Evolutionary conservation across 768 basidiomycete genomes (phyloP).

Genomic region (Russula earlei): DNA sequence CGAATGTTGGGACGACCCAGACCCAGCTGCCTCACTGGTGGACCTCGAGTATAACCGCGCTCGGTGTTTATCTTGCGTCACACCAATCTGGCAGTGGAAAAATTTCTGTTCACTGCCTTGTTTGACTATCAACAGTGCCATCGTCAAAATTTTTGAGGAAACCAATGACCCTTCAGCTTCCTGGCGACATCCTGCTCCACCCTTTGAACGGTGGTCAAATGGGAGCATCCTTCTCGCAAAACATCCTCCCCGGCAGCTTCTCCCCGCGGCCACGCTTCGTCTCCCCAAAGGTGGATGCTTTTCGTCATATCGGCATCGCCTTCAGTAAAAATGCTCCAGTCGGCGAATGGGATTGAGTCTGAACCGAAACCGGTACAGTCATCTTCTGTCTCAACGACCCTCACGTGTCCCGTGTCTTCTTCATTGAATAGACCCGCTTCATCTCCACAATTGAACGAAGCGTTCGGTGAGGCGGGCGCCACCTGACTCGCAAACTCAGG

Average conservation of each 20-base stretch:
- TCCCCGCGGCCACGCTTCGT: neutral
- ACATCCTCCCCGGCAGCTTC: neutral
- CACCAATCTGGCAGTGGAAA: neutral
- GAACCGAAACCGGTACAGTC: neutral
- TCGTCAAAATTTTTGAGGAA: conserved; percentile 45
- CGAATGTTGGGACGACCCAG: neutral
- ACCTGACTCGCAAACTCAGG: neutral
- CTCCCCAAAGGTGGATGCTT: conserved; percentile 8
- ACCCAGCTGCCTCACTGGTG: too few species aligned
- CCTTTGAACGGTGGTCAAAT: conserved; percentile 27
- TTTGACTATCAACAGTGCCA: neutral
- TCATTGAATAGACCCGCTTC: neutral
- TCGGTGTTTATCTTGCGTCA: neutral
- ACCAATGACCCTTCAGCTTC: conserved; percentile 53
- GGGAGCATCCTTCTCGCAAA: neutral
- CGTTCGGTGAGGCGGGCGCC: neutral
- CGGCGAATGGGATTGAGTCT: neutral
- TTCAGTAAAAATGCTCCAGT: neutral
- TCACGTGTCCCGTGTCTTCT: neutral
- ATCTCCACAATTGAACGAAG: neutral
- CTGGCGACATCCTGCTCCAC: conserved; percentile 57
- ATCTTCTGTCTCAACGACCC: neutral
- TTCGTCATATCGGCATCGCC: neutral
- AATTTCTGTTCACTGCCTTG: neutral
- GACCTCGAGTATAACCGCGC: too few species aligned